A percentile compares a stretch with the other conserved stretches of the same genome.
These are phyloP conservation scores for Gonium pectorale DNA, from an alignment of 139 green algal genomes.

Conservation along the genomic window DNA sequence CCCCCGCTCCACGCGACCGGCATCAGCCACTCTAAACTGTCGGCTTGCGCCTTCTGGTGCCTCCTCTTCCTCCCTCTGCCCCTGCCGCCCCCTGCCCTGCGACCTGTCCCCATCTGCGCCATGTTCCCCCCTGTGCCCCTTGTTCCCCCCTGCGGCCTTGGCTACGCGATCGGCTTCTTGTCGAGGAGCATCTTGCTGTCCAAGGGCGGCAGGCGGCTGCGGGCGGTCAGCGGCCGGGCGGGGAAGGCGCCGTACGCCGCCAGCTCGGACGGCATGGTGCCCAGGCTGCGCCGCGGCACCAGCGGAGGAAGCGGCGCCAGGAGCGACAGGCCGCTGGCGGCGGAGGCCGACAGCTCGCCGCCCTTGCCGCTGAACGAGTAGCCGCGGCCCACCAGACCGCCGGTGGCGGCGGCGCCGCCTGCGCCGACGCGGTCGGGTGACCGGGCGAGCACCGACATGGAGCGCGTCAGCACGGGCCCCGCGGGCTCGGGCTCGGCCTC, in stretches of 20 bases:
- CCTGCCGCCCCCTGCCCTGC: too few species aligned
- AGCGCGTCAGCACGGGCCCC: not conserved
- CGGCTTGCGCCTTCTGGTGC: too few species aligned
- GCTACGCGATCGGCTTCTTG: not conserved
- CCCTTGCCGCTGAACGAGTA: slow-evolving; percentile 26
- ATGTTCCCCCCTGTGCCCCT: not conserved
- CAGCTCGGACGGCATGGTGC: slow-evolving; percentile 1
- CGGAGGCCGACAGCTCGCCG: too few species aligned
- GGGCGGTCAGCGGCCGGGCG: not conserved
- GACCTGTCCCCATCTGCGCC: not conserved
- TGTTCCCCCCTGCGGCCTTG: not conserved
- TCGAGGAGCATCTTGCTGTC: slow-evolving; percentile 13
- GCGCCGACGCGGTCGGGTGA: not conserved
- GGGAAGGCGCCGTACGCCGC: not conserved
- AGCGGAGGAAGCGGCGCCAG: slow-evolving; percentile 8
- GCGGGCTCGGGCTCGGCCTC: not conserved
- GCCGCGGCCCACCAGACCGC: not conserved
- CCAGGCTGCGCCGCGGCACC: not conserved
- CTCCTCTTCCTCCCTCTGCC: too few species aligned
- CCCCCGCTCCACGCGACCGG: too few species aligned
- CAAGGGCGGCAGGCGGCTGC: slow-evolving; percentile 6
- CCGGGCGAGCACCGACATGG: slow-evolving; percentile 10
- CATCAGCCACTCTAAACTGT: too few species aligned
- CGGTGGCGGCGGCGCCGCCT: not conserved
- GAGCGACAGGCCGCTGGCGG: not conserved